These are phyloP conservation scores for Bryopsis sp. DNA, from an alignment of 139 green algal species.

Conservation along the genomic window DNA sequence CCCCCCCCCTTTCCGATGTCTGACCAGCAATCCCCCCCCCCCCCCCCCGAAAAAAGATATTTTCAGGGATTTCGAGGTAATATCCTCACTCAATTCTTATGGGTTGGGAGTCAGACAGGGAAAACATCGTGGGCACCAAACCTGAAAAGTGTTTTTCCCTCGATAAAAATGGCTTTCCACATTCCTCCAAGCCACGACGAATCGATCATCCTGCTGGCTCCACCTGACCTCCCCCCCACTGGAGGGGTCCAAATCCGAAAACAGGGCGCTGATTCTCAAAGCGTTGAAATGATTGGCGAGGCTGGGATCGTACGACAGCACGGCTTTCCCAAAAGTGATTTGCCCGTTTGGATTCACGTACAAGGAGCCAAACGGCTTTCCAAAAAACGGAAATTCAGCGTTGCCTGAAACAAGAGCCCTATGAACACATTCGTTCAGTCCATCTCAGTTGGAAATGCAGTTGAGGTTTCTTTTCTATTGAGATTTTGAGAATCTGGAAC, in stretches of 20 bases:
- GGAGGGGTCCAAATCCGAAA: background rate
- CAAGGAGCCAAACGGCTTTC: background rate
- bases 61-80: too few relatives aligned
- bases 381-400: background rate
- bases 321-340: background rate
- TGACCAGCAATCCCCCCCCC: too few relatives aligned
- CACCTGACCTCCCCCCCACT: background rate
- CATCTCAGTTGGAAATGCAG: background rate
- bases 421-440: background rate
- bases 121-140: too few relatives aligned
- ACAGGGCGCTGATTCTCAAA: background rate
- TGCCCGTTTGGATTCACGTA: background rate
- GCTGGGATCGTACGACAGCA: background rate
- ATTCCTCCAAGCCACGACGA: background rate
- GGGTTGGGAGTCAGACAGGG: too few relatives aligned
- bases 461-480: background rate
- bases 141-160: conserved; percentile 1
- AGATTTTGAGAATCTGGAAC: background rate
- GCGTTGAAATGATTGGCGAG: background rate
- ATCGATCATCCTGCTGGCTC: background rate
- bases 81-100: too few relatives aligned
- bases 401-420: background rate
- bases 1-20: too few relatives aligned
- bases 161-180: background rate
- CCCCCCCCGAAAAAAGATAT: too few relatives aligned